A percentile compares a stretch with the other conserved stretches of the same genome.
These are phyloP conservation scores for Geotrichum bryndzae DNA, from an alignment of 1,139 yeast species.

Conservation along the genomic window DNA sequence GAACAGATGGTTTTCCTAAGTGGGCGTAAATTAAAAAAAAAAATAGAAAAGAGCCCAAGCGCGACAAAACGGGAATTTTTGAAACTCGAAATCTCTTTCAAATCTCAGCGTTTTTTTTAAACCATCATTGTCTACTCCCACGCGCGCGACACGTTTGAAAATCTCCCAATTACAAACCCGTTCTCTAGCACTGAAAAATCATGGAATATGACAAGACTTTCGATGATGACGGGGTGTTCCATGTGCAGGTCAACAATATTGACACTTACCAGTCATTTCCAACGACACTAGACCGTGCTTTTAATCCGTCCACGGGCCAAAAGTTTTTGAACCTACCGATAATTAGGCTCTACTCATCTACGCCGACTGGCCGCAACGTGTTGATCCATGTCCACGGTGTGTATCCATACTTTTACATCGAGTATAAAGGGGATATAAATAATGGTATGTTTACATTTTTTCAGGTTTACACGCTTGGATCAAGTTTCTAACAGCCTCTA, in stretches of 20 bases:
- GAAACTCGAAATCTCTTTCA: background rate
- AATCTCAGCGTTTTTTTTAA: background rate
- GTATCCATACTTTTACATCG: slow-evolving; percentile 73
- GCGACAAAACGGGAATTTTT: background rate
- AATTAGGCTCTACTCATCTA: slow-evolving; percentile 67
- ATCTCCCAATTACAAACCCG: background rate
- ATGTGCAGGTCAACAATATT: slow-evolving; percentile 36
- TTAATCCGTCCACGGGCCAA: slow-evolving; percentile 25
- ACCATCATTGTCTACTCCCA: background rate
- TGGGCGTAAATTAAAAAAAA: background rate
- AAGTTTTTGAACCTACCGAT: slow-evolving; percentile 54
- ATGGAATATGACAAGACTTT: background rate
- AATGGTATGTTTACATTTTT: slow-evolving; percentile 20
- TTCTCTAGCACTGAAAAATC: background rate
- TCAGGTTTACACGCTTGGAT: background rate
- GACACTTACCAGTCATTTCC: slow-evolving; percentile 60
- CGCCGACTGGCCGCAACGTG: slow-evolving; percentile 49
- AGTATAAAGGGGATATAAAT: slow-evolving; percentile 41
- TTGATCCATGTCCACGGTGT: slow-evolving; percentile 76
- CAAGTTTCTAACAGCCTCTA: background rate
- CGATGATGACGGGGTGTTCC: background rate
- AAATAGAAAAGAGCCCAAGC: background rate
- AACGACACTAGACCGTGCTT: slow-evolving; percentile 38
- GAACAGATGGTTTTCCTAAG: background rate
- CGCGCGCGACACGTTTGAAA: background rate